Base-by-base conservation (phyloP, 1,139 yeast species). In the Blastobotrys aristatus region DNA sequence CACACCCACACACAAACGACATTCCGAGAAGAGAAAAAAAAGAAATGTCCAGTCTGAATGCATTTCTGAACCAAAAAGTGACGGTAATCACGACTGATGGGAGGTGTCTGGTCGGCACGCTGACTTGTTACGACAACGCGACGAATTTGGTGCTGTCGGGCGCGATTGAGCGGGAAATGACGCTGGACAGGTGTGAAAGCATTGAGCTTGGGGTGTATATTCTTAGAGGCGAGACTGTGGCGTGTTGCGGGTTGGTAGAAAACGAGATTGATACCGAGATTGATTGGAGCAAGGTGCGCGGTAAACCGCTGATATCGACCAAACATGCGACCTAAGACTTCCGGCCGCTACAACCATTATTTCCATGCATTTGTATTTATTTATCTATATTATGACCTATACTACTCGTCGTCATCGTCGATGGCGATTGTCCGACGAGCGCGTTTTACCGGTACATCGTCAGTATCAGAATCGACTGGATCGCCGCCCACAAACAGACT, bases 71-170 rank as follows among this genome's bases (percentile, higher is more conserved):
- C 66, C 72, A 64, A 57, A 71, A 72, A 55, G 90, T 89, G 11
- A 75, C 84, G 48, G 77, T 89, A 11, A 73, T 90, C 47, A 84
- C 95, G n/a, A 78, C 94, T 2, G 96, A 87, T 61, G 97, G 95
- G 17, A 71, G 89, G 27, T 46, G 48, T 30, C 56, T 59, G 43
- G 56, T 78, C 62, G 97, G 96, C 1, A 72, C 67, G 24, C 74
- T 90, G 35, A 82, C 82, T 61, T 95, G 96, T 18, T 89, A 75
- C 60, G 97, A 90, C 64, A 82, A 84, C 58, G 73, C 84, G 44
- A 84, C 95, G 24, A 90, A 90, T 61, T 60, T 90, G 18, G 73
- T 88, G 36, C 70, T 90, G 37, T 67, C 81, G 7, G 67, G 74
- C 30, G 74, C 92, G n/a, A 65, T 74, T 31, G 92, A 85, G 60